Evolutionary conservation across 257 asterid species (phyloP).

Genomic region (Coffea eugenioides): DNA sequence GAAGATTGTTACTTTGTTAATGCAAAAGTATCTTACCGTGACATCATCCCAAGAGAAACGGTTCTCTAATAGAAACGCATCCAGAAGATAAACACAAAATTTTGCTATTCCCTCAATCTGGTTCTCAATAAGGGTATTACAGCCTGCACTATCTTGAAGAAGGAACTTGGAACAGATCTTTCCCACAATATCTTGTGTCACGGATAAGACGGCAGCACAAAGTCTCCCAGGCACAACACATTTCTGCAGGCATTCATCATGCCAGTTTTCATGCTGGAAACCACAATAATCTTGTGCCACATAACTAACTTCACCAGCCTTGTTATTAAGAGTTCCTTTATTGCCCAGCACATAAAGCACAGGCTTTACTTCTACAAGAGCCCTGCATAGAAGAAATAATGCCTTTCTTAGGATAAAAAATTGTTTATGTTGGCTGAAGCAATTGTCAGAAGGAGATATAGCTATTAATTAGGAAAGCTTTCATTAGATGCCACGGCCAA

Average conservation of each 20-base stretch:
- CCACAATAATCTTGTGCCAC: constrained; percentile 46
- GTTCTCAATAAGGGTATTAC: constrained; percentile 33
- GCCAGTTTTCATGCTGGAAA: constrained; percentile 72
- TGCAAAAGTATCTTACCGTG: constrained; percentile 52
- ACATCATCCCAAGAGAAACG: constrained; percentile 70
- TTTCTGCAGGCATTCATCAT: constrained; percentile 53
- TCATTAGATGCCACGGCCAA: not conserved
- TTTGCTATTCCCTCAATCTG: constrained; percentile 47
- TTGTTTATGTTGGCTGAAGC: not conserved
- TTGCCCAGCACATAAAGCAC: constrained; percentile 57
- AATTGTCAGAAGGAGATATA: not conserved
- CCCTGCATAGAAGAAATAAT: constrained; percentile 44
- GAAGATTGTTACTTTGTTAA: not conserved
- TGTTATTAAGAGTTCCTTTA: constrained; percentile 32
- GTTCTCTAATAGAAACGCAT: constrained; percentile 53
- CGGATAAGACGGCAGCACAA: constrained; percentile 59
- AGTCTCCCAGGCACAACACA: constrained; percentile 56
- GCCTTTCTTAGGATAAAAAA: not conserved
- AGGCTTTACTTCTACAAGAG: constrained; percentile 89
- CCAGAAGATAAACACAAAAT: constrained; percentile 66
- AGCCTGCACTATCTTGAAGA: constrained; percentile 21
- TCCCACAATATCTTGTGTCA: constrained; percentile 47
- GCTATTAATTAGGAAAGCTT: not conserved
- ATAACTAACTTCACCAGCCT: constrained; percentile 31
- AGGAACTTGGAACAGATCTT: constrained; percentile 40